Evolutionary conservation across 2,329 filamentous ascomycete species (phyloP).

Genomic region (Fusarium sp.): DNA sequence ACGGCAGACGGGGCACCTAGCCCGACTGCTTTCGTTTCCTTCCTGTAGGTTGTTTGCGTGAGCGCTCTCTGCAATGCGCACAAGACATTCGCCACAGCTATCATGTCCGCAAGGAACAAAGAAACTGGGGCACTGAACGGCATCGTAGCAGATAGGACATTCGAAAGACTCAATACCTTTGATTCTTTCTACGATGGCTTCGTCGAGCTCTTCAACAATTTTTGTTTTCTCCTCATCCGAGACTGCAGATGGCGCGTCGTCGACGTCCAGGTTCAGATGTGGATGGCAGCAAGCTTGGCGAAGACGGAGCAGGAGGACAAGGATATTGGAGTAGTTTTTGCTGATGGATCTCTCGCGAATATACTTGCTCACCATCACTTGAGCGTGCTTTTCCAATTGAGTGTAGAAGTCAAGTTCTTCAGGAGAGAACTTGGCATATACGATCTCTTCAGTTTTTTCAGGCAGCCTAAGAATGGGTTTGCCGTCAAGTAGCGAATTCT

Average conservation of each 20-base stretch:
- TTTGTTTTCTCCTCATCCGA: slow-evolving; percentile 64
- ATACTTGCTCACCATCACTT: slow-evolving; percentile 81
- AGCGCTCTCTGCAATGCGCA: slow-evolving; percentile 72
- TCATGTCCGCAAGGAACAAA: slow-evolving; percentile 87
- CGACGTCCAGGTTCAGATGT: slow-evolving; percentile 50
- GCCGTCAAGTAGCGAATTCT: slow-evolving; percentile 82
- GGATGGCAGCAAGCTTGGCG: slow-evolving; percentile 73
- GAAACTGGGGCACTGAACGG: slow-evolving; percentile 78
- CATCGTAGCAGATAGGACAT: slow-evolving; percentile 87
- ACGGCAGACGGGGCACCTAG: slow-evolving; percentile 83
- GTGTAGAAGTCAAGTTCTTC: slow-evolving; percentile 85
- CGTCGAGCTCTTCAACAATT: slow-evolving; percentile 70
- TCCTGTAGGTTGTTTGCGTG: slow-evolving; percentile 65
- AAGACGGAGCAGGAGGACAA: slow-evolving; percentile 84
- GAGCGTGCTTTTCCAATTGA: slow-evolving; percentile 75
- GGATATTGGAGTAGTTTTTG: slow-evolving; percentile 78
- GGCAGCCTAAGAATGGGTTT: slow-evolving; percentile 84
- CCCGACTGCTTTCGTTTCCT: slow-evolving; percentile 67
- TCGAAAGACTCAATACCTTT: slow-evolving; percentile 72
- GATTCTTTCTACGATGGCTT: slow-evolving; percentile 74
- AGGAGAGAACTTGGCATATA: slow-evolving; percentile 76
- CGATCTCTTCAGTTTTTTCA: slow-evolving; percentile 78
- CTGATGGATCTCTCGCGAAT: slow-evolving; percentile 75
- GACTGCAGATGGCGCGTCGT: slow-evolving; percentile 55
- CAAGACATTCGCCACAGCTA: slow-evolving; percentile 81